Base-by-base conservation (phyloP, 2,329 filamentous ascomycete genomes). In the Xylariales sp. region DNA sequence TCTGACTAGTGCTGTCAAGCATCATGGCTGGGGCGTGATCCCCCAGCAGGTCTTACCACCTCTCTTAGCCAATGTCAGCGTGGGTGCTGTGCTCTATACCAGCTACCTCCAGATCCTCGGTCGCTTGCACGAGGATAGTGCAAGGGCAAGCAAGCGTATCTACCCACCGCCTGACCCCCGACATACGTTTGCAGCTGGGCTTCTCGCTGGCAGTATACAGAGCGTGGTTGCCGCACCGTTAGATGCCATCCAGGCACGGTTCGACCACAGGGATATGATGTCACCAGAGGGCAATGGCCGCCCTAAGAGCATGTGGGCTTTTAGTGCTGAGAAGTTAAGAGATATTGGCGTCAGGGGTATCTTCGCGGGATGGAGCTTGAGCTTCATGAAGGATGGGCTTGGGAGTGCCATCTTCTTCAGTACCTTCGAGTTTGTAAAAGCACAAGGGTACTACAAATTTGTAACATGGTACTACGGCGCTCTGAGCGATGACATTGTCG, bases 1-100 rank as follows among this genome's bases (percentile, higher is more conserved):
- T 5, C 65, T 89, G 19, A 75, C 76, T 0, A 76, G 81, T 32
- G 85, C 84, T 1, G 70, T 89, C 25, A 69, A 67, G 34, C 74
- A 78, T n/a, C 70, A 88, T 41, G 85, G 85, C 35, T 88, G 84
- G 85, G 64, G 70, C 15, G 81, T 89, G 38, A 71, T 90, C 10
- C 84, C 83, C 0, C 81, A 87, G 44, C 83, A 88, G 62, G 78
- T 89, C n/a, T 62, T 89, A 15, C 85, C 85, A 29, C 85, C 85
- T 12, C 66, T 89, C 29, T 64, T 88, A 14, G 85, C 85, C 23
- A 90, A 89, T 49, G 76, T 86, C 1, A 78, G 76, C 25, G 82
- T 89, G 34, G 84, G 84, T 3, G 83, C 83, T 2, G 76, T 89
- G 4, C 64, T 89, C 13, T 90, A 89, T 59, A 87, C 84, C 2